A percentile compares a stretch with the other conserved stretches of the same genome.
Conservation (phyloP, 495 filamentous ascomycete genomes). For the Trichocladium antarcticum region DNA sequence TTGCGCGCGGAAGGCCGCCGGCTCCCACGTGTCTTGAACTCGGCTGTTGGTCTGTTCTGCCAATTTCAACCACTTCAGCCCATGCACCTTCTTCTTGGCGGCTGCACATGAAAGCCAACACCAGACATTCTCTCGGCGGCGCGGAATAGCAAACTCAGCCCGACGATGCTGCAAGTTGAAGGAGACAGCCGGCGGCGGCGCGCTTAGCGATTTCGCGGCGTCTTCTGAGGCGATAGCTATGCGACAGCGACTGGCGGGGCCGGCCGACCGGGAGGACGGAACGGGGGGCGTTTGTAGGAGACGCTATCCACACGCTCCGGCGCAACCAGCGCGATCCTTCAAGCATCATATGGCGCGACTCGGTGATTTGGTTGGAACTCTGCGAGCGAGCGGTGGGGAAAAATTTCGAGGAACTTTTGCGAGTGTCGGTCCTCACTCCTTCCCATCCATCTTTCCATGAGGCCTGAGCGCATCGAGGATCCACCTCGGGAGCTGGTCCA, state of each 20-base stretch:
- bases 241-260: conserved; percentile 1
- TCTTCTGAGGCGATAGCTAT: conserved; percentile 1
- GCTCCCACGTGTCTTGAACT: conserved; percentile 12
- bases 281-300: conserved; percentile 1
- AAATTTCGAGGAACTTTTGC: conserved; percentile 4
- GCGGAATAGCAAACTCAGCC: neutral
- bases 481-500: neutral
- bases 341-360: conserved; percentile 8
- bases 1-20: neutral
- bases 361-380: neutral
- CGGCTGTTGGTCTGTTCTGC: conserved; percentile 11
- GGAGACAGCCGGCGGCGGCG: conserved; percentile 10
- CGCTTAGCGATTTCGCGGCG: conserved; percentile 2
- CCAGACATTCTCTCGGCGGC: too few species aligned
- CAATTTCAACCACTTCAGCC: conserved; percentile 2
- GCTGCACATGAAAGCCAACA: neutral
- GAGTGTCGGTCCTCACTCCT: neutral
- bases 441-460: neutral
- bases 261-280: neutral
- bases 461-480: neutral
- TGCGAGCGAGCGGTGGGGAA: conserved; percentile 2
- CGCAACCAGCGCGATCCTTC: conserved; percentile 12
- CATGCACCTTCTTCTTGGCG: conserved; percentile 12
- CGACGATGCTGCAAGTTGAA: conserved; percentile 5
- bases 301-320: conserved; percentile 6